A percentile compares a stretch with the other conserved stretches of the same genome.
These are phyloP conservation scores for Takakia lepidozioides DNA, from an alignment of 225 moss, liverwort and hornwort species.

Conservation along the genomic window DNA sequence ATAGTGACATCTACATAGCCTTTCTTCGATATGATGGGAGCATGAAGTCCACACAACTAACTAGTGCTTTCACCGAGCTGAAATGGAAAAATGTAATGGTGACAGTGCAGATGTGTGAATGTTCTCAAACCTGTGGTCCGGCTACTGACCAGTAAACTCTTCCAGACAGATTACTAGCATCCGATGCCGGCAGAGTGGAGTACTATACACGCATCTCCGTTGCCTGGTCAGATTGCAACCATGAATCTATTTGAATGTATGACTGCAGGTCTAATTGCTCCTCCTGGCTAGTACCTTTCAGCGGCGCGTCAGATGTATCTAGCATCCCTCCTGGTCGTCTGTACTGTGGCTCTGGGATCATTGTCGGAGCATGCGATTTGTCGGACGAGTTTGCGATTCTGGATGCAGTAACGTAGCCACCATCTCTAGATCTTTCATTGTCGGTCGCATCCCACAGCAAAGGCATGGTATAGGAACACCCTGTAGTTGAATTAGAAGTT, in stretches of 20 bases:
- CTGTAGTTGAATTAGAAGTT: background rate
- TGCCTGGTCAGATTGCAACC: constrained; percentile 1
- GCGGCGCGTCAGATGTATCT: background rate
- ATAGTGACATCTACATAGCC: background rate
- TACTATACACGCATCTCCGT: constrained; percentile 6
- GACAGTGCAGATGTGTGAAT: background rate
- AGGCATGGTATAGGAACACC: background rate
- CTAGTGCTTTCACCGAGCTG: background rate
- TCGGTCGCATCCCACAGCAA: background rate
- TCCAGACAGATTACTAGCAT: too few relatives aligned
- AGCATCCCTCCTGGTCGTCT: background rate
- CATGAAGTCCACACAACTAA: constrained; percentile 2
- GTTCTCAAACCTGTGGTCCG: background rate
- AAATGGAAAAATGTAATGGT: background rate
- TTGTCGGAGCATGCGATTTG: too few relatives aligned
- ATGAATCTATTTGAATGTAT: constrained; percentile 6
- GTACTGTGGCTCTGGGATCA: background rate
- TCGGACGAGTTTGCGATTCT: too few relatives aligned
- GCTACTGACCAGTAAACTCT: too few relatives aligned
- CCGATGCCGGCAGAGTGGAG: background rate
- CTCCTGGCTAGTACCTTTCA: background rate
- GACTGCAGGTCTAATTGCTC: background rate
- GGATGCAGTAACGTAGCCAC: background rate
- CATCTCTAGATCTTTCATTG: background rate
- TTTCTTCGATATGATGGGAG: too few relatives aligned